These are phyloP conservation scores for Leishmania guyanensis DNA, from an alignment of 208 protist genomes.

Conservation along the genomic window DNA sequence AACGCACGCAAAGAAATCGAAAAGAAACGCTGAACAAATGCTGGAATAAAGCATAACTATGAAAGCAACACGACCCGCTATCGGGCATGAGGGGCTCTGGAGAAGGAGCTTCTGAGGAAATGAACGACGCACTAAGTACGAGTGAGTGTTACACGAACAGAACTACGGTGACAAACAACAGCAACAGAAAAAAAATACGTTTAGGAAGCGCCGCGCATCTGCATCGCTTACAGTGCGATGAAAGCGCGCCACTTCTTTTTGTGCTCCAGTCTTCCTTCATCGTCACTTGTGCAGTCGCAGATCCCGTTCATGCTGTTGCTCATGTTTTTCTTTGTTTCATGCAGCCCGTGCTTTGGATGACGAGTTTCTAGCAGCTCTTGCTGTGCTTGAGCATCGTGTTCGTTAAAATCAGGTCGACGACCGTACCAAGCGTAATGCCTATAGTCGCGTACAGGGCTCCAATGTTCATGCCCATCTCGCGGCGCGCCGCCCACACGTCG, in stretches of 20 bases:
- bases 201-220: neutral
- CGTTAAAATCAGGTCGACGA: constrained; percentile 77
- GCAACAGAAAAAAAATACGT: neutral
- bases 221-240: neutral
- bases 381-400: constrained; percentile 50
- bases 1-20: neutral
- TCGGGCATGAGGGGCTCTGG: neutral
- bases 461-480: constrained; percentile 88
- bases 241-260: neutral
- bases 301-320: neutral
- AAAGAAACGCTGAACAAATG: neutral
- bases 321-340: neutral
- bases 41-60: neutral
- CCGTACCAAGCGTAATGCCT: constrained; percentile 74
- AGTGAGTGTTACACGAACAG: neutral
- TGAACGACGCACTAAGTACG: neutral
- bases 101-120: neutral
- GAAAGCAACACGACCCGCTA: neutral
- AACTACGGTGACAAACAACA: neutral
- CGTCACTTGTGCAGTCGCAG: neutral
- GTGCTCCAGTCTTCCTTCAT: neutral
- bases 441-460: constrained; percentile 77
- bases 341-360: neutral
- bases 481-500: constrained; percentile 53
- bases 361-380: neutral